phyloP scores from a whole-genome alignment of 257 asterid species.

The Coffea eugenioides region DNA sequence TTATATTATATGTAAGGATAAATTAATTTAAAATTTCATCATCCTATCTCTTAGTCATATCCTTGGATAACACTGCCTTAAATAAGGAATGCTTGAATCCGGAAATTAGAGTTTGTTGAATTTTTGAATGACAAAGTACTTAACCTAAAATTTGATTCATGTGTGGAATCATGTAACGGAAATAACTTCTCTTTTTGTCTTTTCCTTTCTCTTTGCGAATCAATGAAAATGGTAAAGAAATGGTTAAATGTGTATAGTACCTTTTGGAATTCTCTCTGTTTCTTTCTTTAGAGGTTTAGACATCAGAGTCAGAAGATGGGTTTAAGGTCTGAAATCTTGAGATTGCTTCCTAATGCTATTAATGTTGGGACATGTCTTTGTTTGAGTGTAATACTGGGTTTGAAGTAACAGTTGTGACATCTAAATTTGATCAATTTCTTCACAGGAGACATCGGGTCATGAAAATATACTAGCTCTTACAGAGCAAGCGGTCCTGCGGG shows the following conservation, averaged over 20 bases:
- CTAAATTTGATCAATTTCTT: background rate
- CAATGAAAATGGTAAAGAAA: background rate
- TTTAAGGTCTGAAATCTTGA: background rate
- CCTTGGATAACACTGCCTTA: too few relatives aligned
- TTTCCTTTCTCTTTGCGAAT: background rate
- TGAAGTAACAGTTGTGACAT: background rate
- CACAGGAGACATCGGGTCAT: conserved; percentile 44
- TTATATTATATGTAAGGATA: too few relatives aligned
- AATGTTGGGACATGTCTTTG: background rate
- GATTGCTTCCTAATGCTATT: background rate
- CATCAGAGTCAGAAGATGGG: background rate
- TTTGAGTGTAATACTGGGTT: background rate
- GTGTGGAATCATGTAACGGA: background rate
- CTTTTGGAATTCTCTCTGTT: background rate
- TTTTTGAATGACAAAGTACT: background rate
- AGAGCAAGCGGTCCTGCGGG: conserved; percentile 47
- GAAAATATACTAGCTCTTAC: conserved; percentile 57
- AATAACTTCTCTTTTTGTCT: background rate
- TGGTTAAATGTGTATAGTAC: background rate
- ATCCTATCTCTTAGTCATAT: too few relatives aligned
- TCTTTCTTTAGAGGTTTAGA: background rate
- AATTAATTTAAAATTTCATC: too few relatives aligned
- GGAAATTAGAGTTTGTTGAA: background rate
- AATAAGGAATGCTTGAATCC: background rate
- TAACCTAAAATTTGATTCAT: background rate